Base-by-base conservation (phyloP, 164 flowering plant species). In the Umbilicus rupestris region DNA sequence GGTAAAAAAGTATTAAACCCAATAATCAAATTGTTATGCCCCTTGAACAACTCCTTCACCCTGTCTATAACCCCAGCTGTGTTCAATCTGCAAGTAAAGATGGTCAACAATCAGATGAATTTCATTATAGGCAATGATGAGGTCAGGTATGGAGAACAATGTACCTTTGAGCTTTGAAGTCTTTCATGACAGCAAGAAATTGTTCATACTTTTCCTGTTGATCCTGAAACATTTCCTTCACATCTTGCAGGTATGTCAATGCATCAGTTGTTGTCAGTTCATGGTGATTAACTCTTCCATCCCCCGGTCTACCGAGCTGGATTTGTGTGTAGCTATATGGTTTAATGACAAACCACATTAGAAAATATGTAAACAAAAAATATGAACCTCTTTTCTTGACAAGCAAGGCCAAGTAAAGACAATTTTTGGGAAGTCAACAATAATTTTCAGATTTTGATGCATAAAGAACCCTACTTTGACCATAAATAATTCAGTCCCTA, bases 161-260 rank as follows among this genome's bases (percentile, higher is more conserved):
- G n/a, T 35, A 63, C 65, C 65, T 63, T 39, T 33, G 42, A 12
- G 65, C 65, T 20, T 41, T 37, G 42, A 63, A 63, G 65, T 39
- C 65, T 35, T 63, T 63, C 42, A 63, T 63, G 65, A 63, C 65
- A 35, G n/a, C 45, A 37, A 63, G 42, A 33, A 63, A 63, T 28
- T 63, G 29, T 17, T 63, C 45, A 26, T 63, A 63, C 65, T 63
- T 63, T 5, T 41, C 46, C 45, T 12, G 16, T 20, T 63, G 42
- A 39, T 37, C 65, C 24, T 63, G 22, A 37, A 63, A 63, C 29
- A 41, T 41, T 35, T 63, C 65, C 29, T 26, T 63, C 65, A 63
- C 65, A 39, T 63, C 22, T 63, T 63, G 65, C 42, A 63, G 15
- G 45, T 63, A 63, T 63, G 42, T 41, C 65, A 63, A 63, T 37